Conservation (phyloP, 2,329 filamentous ascomycete species). For the Ceratocystis harringtonii region DNA sequence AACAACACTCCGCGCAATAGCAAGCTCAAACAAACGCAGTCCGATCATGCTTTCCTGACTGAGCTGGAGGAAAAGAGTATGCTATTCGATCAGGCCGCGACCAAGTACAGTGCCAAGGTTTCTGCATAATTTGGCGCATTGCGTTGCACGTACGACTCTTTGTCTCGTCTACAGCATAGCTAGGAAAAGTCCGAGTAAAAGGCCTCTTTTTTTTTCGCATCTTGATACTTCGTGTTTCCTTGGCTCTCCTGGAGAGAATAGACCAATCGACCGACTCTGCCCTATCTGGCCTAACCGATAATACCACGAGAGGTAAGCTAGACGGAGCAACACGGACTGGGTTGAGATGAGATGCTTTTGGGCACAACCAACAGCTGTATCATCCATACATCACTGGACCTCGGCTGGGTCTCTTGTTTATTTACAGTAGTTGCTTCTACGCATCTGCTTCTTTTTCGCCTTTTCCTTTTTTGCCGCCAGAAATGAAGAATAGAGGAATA, state of each 20-base stretch:
- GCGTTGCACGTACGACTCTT: neutral
- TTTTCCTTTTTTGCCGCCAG: neutral
- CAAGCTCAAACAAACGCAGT: conserved; percentile 41
- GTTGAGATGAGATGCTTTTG: neutral
- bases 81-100: conserved; percentile 73
- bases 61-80: conserved; percentile 74
- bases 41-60: conserved; percentile 53
- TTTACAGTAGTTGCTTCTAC: neutral
- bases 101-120: conserved; percentile 78
- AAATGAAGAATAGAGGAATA: neutral
- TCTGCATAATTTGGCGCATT: conserved; percentile 1
- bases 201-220: neutral
- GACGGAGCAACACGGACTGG: neutral
- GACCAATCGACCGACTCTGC: neutral
- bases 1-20: conserved; percentile 26
- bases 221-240: neutral
- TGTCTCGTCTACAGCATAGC: neutral
- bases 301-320: neutral
- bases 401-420: neutral
- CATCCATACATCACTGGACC: no score
- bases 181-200: neutral
- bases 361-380: neutral
- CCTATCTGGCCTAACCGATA: no score
- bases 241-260: neutral
- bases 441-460: neutral